Percentiles rank a stretch among this genome's conserved stretches.
phyloP scores from a whole-genome alignment of 2,329 filamentous ascomycete species.

The Fusarium sp. region DNA sequence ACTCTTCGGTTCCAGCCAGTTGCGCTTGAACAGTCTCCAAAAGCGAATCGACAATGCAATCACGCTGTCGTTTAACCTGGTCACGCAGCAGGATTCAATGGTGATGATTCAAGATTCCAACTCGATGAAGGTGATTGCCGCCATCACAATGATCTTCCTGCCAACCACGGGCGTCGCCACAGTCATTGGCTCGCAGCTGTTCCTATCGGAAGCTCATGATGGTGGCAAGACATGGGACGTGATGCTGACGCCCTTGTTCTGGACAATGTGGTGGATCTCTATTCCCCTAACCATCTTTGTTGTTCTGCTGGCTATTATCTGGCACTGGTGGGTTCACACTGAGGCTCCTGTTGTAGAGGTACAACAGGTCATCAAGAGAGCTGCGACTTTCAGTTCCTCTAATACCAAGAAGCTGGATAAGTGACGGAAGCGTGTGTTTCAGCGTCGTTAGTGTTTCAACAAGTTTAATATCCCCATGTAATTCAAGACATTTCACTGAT shows the following conservation, averaged over 20 bases:
- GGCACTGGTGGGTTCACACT: constrained; percentile 47
- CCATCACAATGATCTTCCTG: constrained; percentile 54
- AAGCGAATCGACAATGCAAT: constrained; percentile 52
- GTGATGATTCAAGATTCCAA: constrained; percentile 51
- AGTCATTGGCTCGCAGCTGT: constrained; percentile 47
- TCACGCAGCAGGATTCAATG: constrained; percentile 53
- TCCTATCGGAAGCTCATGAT: constrained; percentile 35
- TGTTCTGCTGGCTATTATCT: constrained; percentile 40
- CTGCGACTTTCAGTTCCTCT: constrained; percentile 35
- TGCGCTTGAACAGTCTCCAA: constrained; percentile 51
- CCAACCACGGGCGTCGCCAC: constrained; percentile 53
- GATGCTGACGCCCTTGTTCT: constrained; percentile 45
- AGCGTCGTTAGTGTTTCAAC: not conserved
- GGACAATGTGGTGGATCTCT: constrained; percentile 48
- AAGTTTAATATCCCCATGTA: not conserved
- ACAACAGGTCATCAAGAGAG: constrained; percentile 36
- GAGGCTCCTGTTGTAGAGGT: constrained; percentile 39
- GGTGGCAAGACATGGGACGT: constrained; percentile 41
- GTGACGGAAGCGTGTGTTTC: not conserved
- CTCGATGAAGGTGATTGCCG: constrained; percentile 54
- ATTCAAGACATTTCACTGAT: not conserved
- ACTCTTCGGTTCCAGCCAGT: constrained; percentile 51
- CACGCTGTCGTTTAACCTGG: constrained; percentile 52
- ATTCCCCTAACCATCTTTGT: constrained; percentile 46
- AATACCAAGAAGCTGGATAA: constrained; percentile 19